These are phyloP conservation scores for Pseudozyma thailandica DNA, from an alignment of 1,284 basidiomycete genomes.

Conservation along the genomic window DNA sequence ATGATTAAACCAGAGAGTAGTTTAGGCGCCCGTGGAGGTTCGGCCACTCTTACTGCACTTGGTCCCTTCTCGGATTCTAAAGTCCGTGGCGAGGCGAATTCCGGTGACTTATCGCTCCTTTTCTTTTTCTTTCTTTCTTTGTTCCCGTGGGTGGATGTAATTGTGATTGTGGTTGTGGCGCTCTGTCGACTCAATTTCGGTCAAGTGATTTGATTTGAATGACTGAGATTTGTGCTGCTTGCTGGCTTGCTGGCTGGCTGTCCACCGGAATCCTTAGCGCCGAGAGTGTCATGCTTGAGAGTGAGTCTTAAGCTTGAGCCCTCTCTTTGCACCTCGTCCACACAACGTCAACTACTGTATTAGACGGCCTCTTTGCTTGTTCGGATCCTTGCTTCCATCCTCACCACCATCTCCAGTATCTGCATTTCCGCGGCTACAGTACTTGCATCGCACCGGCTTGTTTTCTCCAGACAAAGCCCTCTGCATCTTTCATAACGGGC, in stretches of 20 bases:
- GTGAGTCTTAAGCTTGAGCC: neutral
- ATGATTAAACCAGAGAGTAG: neutral
- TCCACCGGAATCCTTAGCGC: too few species aligned
- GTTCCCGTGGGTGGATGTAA: neutral
- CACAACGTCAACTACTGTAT: too few species aligned
- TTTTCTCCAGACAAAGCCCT: too few species aligned
- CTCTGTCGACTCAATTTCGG: neutral
- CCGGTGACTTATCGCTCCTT: conserved; percentile 6
- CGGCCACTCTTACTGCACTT: neutral
- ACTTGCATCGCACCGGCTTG: neutral
- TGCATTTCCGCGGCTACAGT: too few species aligned
- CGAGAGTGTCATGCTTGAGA: too few species aligned
- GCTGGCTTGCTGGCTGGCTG: too few species aligned
- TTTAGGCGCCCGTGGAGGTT: conserved; percentile 7
- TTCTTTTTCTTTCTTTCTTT: neutral
- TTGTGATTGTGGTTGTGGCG: neutral
- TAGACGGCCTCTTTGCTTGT: neutral
- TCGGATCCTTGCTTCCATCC: conserved; percentile 1
- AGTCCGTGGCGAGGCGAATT: conserved; percentile 28
- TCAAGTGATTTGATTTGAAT: neutral
- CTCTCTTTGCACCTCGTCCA: too few species aligned
- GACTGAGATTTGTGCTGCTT: neutral
- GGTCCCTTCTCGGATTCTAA: conserved; percentile 7
- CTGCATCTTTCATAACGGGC: too few species aligned
- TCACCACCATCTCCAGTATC: too few species aligned